Percentiles rank a stretch among this genome's conserved stretches.
phyloP scores from a whole-genome alignment of 169 alveolate species.

The Babesia bigemina region DNA sequence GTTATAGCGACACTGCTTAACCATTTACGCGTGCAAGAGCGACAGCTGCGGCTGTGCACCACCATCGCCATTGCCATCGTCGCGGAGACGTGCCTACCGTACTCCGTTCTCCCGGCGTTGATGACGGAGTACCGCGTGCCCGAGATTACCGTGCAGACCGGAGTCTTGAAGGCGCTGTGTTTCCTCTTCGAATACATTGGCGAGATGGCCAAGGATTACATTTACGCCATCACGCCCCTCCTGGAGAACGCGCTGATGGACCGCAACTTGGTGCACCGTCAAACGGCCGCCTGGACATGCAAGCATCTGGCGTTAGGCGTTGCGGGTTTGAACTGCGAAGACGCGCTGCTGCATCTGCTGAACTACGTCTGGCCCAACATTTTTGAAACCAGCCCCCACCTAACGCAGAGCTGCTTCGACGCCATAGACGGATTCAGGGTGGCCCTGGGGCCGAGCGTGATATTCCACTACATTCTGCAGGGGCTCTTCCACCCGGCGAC shows the following conservation, averaged over 20 bases:
- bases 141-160: constrained; percentile 98
- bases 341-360: constrained; percentile 95
- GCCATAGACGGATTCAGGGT: constrained; percentile 98
- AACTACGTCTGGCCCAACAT: constrained; percentile 99
- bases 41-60: constrained; percentile 98
- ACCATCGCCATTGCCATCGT: constrained; percentile 99
- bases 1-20: constrained; percentile 92
- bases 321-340: constrained; percentile 92
- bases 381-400: constrained; percentile 98
- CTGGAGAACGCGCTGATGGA: constrained; percentile 99
- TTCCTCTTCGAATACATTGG: constrained; percentile 99
- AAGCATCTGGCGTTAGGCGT: constrained; percentile 98
- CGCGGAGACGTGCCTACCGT: constrained; percentile 99
- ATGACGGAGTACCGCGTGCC: constrained; percentile 99
- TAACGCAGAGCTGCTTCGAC: constrained; percentile 96
- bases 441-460: constrained; percentile 97
- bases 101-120: constrained; percentile 98
- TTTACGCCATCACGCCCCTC: constrained; percentile 95
- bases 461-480: constrained; percentile 92
- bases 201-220: constrained; percentile 94
- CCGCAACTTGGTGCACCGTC: constrained; percentile 98
- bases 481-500: constrained; percentile 99
- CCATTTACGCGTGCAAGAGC: constrained; percentile 97
- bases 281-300: constrained; percentile 98
- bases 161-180: constrained; percentile 97